Conservation (phyloP, 179 eudicot species). For the Silene coronaria region DNA sequence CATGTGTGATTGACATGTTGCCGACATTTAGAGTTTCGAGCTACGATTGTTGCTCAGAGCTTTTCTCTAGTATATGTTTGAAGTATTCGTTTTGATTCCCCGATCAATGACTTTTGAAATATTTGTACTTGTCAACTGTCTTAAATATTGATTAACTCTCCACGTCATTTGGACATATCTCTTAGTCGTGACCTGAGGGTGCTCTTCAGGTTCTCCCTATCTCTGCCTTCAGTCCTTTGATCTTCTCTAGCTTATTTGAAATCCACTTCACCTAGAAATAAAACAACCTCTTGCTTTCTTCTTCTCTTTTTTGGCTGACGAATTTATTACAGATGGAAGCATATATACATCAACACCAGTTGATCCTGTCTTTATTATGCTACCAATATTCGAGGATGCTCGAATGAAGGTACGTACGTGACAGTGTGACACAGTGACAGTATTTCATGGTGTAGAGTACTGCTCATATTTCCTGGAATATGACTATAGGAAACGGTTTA, state of each 20-base stretch:
- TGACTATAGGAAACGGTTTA: not conserved
- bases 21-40: not conserved
- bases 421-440: conserved; percentile 3
- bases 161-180: not conserved
- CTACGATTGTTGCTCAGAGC: not conserved
- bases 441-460: conserved; percentile 6
- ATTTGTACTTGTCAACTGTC: not conserved
- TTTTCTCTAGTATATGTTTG: not conserved
- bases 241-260: not conserved
- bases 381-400: conserved; percentile 87
- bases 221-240: not conserved
- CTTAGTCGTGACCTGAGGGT: not conserved
- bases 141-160: not conserved
- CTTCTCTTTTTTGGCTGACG: conserved; percentile 11
- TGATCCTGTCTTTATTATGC: conserved; percentile 81
- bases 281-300: not conserved
- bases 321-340: conserved; percentile 57
- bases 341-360: conserved; percentile 80
- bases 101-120: too few species aligned
- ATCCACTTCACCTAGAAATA: not conserved
- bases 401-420: conserved; percentile 82
- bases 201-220: not conserved
- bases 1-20: not conserved
- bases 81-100: not conserved
- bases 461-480: not conserved